Evolutionary conservation across 257 asterid genomes (phyloP), one percentile per base, ranked within the genome.

Genomic region (Capsicum chinense): DNA sequence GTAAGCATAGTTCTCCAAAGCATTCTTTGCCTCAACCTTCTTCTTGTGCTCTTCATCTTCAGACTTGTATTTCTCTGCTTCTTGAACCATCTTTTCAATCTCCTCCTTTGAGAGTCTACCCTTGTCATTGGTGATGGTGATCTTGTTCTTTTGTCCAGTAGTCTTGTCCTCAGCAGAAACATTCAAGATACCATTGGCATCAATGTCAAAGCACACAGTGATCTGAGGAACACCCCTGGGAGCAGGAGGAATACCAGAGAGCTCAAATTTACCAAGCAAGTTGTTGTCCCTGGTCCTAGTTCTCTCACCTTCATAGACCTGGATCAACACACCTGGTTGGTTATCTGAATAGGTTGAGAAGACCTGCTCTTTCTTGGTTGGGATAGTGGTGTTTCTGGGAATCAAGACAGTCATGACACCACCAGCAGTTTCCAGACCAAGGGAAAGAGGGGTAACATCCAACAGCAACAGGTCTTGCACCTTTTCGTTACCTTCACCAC

Each of bases 151-250:
- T 91, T 94, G 98, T 1, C 97, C 98, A 0, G 98, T 94, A 0
- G 98, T 94, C 89, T 94, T 94, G 90, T 94, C 98, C 90, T 94
- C 97, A 2, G 98, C 98, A 58, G 98, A 94, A 37, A 92, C 98
- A 3, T 94, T 94, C 47, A 94, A 79, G 33, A 94, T 94, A 73
- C 98, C 98, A 47, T 92, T 92, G 85, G 98, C 98, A 63, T 94
- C 98, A 6, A 94, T 94, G 39, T 94, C 98, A 2, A 94, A 94
- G 91, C 98, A 94, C 5, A 94, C 98, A 0, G 98, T 91, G 73
- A 94, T 94, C 89, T 94, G 98, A 42, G 98, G 98, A 16, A 94
- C 97, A 4, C 98, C 98, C 73, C 98, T 85, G 1, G 98, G 97
- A 10, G 98, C 98, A 9, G 95, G 98, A 16, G 97, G 98, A 58